Base-by-base conservation (phyloP, 306 rosid genomes). In the Notholithocarpus densiflorus region DNA sequence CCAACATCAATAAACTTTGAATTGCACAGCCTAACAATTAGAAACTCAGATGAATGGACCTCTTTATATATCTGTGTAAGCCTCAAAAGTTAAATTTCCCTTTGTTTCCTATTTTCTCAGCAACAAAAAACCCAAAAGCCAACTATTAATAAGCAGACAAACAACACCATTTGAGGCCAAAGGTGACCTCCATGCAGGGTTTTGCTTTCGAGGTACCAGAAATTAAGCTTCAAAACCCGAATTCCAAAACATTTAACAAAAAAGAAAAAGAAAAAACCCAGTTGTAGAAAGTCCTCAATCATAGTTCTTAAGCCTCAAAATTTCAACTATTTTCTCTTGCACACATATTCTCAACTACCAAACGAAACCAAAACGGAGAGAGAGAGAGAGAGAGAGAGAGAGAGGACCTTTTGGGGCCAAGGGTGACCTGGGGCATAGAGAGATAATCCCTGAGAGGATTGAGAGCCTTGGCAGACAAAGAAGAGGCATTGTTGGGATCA, bases 351-450 rank as follows among this genome's bases (percentile, higher is more conserved):
- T 31, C 21, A 55, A 19, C 54, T 14, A 55, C 60, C 45, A 60
- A 75, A 76, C 60, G 69, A 54, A 68, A 17, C 0, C 34, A 61
- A 56, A 70, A 77, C 20, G 54, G 61, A 8, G 5, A 72, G 18
- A 64, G 51, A 23, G 45, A 75, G 21, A 56, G 27, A 2, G 11
- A 75, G 21, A 56, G 27, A 26, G 18, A 9, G 4, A 64, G 54
- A 70, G 27, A 2, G 11, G 60, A 95, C 98, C 98, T 95, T 93
- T 79, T 92, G 73, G 98, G 92, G 84, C 97, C 98, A 74, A 95
- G 88, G 9, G 97, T 86, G 87, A 91, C 97, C 83, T 86, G 98
- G 29, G 98, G 98, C 15, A 94, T 74, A 53, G 95, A 84, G 48
- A 94, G 8, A 72, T 84, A 92, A 82, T 85, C 93, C 74, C 94